phyloP scores from a whole-genome alignment of 108 stramenopile genomes.

The Cyclotella choctawhatcheeana region DNA sequence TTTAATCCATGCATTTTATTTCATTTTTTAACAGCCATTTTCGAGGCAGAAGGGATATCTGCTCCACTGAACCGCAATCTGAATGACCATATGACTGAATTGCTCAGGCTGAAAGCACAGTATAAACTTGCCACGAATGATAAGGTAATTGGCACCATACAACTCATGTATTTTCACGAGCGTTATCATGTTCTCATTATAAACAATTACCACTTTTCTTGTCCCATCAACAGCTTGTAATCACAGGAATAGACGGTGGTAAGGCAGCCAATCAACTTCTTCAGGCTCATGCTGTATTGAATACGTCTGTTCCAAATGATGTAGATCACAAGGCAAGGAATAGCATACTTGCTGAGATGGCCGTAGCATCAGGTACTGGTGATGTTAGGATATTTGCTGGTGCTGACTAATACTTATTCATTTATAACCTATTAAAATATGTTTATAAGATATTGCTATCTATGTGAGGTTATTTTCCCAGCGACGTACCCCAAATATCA shows the following conservation, averaged over 20 bases:
- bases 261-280: slow-evolving; percentile 25
- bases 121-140: slow-evolving; percentile 31
- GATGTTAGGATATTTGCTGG: slow-evolving; percentile 13
- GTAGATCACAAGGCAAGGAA: slow-evolving; percentile 11
- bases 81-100: slow-evolving; percentile 23
- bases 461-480: too few relatives aligned
- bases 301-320: background rate
- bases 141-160: slow-evolving; percentile 26
- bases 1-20: background rate
- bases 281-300: slow-evolving; percentile 30
- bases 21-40: slow-evolving; percentile 10
- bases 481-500: slow-evolving; percentile 58
- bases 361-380: slow-evolving; percentile 11
- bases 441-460: too few relatives aligned
- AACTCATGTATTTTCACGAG: background rate
- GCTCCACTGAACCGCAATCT: slow-evolving; percentile 35
- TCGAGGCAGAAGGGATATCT: slow-evolving; percentile 35
- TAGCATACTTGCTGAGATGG: slow-evolving; percentile 11
- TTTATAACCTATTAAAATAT: too few relatives aligned
- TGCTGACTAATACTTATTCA: too few relatives aligned
- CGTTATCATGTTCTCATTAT: background rate
- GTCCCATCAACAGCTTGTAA: slow-evolving; percentile 24
- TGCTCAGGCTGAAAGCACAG: slow-evolving; percentile 30
- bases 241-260: slow-evolving; percentile 34
- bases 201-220: background rate